Evolutionary conservation across 2,329 filamentous ascomycete genomes (phyloP).

Genomic region (Cladosporium sp.): DNA sequence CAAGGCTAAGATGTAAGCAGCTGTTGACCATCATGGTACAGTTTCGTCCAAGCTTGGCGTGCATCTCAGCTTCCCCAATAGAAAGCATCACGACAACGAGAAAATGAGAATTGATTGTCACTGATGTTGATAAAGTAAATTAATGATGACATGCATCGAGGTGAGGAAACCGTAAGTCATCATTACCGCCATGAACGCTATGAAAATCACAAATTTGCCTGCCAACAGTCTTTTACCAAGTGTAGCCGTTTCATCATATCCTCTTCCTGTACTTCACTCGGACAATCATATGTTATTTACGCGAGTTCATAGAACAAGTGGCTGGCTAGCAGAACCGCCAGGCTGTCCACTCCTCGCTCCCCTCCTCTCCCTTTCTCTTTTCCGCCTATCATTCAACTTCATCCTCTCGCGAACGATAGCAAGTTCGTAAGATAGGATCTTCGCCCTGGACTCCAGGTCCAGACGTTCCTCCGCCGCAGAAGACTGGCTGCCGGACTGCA

Average conservation of each 20-base stretch:
- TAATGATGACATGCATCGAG: no score
- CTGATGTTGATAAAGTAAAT: no score
- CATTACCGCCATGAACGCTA: no score
- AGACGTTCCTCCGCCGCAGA: neutral
- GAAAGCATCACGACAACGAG: neutral
- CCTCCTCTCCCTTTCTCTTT: neutral
- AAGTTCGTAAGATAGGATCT: neutral
- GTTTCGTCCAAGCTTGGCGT: slow-evolving; percentile 1
- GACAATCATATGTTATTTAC: no score
- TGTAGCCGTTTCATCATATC: neutral
- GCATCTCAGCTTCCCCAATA: neutral
- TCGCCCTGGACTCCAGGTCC: neutral
- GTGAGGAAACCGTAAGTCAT: no score
- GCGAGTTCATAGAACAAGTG: neutral
- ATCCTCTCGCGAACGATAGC: neutral
- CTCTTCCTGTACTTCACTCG: no score
- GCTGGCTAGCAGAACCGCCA: neutral
- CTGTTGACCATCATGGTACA: neutral
- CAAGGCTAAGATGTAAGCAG: slow-evolving; percentile 78
- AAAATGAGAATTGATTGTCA: neutral
- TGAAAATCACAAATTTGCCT: no score
- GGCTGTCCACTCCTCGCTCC: neutral
- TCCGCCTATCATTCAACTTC: neutral
- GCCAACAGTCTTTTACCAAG: neutral
- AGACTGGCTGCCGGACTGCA: neutral